Evolutionary conservation across 306 rosid genomes (phyloP).

Genomic region (Lathyrus aphaca): DNA sequence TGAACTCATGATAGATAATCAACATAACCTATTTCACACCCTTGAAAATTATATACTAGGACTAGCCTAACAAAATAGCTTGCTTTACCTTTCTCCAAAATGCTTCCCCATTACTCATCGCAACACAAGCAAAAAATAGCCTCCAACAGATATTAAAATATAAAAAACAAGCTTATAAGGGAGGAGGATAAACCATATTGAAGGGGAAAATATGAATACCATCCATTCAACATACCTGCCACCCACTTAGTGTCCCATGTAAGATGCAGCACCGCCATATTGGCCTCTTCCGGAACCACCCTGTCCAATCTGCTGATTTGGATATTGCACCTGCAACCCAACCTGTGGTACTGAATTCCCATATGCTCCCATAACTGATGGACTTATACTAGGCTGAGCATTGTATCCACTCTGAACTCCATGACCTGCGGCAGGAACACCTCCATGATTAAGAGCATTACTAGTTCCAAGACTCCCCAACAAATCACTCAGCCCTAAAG

Average conservation of each 20-base stretch:
- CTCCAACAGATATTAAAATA: slow-evolving; percentile 13
- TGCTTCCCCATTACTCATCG: background rate
- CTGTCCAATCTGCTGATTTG: too few relatives aligned
- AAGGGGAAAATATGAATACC: slow-evolving; percentile 11
- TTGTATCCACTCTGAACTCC: too few relatives aligned
- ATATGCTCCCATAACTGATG: too few relatives aligned
- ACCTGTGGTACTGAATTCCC: too few relatives aligned
- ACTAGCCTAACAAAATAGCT: background rate
- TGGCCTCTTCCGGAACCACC: slow-evolving; percentile 88
- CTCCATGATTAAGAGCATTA: too few relatives aligned
- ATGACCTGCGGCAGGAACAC: too few relatives aligned
- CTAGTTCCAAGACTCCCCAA: too few relatives aligned
- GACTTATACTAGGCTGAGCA: too few relatives aligned
- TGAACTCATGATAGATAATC: background rate
- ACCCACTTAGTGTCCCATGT: slow-evolving; percentile 75
- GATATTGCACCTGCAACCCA: too few relatives aligned
- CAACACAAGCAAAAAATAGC: slow-evolving; percentile 8
- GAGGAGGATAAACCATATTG: background rate
- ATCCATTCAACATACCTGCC: slow-evolving; percentile 45
- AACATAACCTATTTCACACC: slow-evolving; percentile 6
- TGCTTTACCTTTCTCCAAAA: slow-evolving; percentile 4
- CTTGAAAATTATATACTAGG: background rate
- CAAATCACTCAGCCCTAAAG: too few relatives aligned
- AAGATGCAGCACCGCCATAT: slow-evolving; percentile 70
- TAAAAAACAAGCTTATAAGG: background rate